Evolutionary conservation across 2,329 filamentous ascomycete genomes (phyloP).

Genomic region (Cyclaneusma minus): DNA sequence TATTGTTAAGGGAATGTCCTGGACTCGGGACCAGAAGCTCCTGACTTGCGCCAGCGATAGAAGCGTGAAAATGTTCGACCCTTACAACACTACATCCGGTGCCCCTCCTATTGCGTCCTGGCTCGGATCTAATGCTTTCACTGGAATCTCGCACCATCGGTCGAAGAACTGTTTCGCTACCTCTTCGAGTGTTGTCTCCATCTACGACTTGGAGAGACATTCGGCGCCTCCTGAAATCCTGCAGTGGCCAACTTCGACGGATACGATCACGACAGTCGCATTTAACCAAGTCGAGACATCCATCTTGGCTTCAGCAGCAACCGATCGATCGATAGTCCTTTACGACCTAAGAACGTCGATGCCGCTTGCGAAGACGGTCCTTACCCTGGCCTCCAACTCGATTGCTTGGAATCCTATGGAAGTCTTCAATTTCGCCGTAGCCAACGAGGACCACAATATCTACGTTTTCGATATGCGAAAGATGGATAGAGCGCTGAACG

Average conservation of each 20-base stretch:
- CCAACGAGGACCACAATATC: constrained; percentile 87
- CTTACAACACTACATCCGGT: constrained; percentile 57
- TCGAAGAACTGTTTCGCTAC: constrained; percentile 65
- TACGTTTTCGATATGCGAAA: constrained; percentile 90
- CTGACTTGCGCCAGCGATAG: constrained; percentile 77
- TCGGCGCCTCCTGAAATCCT: constrained; percentile 71
- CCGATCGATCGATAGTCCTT: constrained; percentile 73
- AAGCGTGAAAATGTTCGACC: constrained; percentile 82
- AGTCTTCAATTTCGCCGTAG: constrained; percentile 85
- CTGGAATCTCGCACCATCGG: constrained; percentile 69
- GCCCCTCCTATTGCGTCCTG: constrained; percentile 69
- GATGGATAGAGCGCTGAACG: constrained; percentile 73
- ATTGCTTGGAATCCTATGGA: constrained; percentile 95
- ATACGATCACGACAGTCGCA: constrained; percentile 75
- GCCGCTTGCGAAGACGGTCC: constrained; percentile 64
- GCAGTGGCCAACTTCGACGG: constrained; percentile 73
- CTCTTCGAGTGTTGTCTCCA: constrained; percentile 61
- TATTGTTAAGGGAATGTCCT: constrained; percentile 80
- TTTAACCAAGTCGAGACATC: constrained; percentile 95
- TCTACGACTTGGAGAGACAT: constrained; percentile 76
- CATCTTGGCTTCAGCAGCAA: constrained; percentile 70
- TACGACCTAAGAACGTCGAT: constrained; percentile 84
- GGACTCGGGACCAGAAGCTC: constrained; percentile 73
- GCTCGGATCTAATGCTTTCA: constrained; percentile 72
- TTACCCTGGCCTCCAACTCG: constrained; percentile 71